These are phyloP conservation scores for Lagenaria siceraria DNA, from an alignment of 306 rosid species.

Conservation along the genomic window DNA sequence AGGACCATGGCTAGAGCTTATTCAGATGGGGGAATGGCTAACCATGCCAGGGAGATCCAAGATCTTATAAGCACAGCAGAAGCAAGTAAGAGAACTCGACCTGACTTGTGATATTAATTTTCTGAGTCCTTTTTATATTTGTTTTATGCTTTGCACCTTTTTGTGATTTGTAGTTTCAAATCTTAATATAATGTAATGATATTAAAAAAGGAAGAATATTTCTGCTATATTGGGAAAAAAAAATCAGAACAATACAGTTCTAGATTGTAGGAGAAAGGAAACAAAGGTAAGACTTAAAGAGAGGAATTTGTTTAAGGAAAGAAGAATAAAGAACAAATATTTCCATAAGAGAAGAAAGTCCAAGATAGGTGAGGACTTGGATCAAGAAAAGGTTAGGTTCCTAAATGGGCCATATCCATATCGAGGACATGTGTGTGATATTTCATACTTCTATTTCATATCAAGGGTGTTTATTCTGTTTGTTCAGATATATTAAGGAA, in stretches of 20 bases:
- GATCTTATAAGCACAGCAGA: constrained; percentile 33
- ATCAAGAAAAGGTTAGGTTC: no score
- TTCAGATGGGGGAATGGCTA: constrained; percentile 53
- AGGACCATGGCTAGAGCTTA: constrained; percentile 87
- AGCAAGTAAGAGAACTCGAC: constrained; percentile 23
- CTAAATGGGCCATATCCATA: neutral
- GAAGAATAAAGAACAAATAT: no score
- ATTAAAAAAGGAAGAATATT: neutral
- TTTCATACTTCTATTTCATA: no score
- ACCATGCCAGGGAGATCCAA: constrained; percentile 54
- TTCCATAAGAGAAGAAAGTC: no score
- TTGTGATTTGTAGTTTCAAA: neutral
- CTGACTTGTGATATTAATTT: constrained; percentile 35
- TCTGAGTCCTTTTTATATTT: neutral
- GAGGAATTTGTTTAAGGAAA: no score
- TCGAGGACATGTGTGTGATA: no score
- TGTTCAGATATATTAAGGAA: no score
- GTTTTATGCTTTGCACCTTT: neutral
- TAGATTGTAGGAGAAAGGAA: neutral
- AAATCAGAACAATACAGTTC: no score
- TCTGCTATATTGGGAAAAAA: neutral
- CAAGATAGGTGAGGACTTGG: neutral
- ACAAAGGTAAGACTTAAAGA: neutral
- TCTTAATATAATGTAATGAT: neutral
- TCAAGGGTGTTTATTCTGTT: no score